Evolutionary conservation across 768 basidiomycete genomes (phyloP), one percentile per base, ranked within the genome.

Genomic region (Auricularia heimuer): DNA sequence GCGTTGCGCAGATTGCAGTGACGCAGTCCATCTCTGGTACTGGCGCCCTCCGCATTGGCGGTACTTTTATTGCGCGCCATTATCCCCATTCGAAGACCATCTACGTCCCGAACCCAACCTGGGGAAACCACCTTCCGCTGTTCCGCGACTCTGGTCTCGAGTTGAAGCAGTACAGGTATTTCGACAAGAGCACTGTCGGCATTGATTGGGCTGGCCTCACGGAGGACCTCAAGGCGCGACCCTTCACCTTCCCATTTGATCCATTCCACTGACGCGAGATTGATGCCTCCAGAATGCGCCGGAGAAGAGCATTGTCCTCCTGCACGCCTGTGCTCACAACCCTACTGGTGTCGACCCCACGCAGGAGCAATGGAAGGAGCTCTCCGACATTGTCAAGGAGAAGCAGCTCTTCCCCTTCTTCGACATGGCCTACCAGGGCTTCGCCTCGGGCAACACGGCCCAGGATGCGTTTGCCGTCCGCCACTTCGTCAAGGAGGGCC

Each of bases 401-500:
- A 92, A 85, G 80, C 85, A 86, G 68, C 84, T 96, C 70, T 96
- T 98, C 86, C 91, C 96, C 63, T 94, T 98, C 86, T 98, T 98
- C 75, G 97, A 99, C 78, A 98, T 98, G 94, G 96, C 97, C 16
- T 99, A 99, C 81, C 94, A 97, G 77, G 97, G 97, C 62, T 99
- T 99, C 75, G 96, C 97, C 42, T 97, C 95, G 29, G 97, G 97
- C 62, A 87, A 87, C 62, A 94, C 92, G 68, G 75, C 87, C 69
- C 87, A 86, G 64, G 97, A 99, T 72, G 97, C 96, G 11, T 95
- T 92, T 75, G 94, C 96, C 37, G 86, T 98, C 65, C 90, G 96
- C 69, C 86, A 96, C 79, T 98, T 99, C 75, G 90, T 96, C 63
- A 81, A 86, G 21, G 81, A 93, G 74, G 92, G 93, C 29, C 94